phyloP scores from a whole-genome alignment of 257 asterid genomes.

The Avicennia marina region DNA sequence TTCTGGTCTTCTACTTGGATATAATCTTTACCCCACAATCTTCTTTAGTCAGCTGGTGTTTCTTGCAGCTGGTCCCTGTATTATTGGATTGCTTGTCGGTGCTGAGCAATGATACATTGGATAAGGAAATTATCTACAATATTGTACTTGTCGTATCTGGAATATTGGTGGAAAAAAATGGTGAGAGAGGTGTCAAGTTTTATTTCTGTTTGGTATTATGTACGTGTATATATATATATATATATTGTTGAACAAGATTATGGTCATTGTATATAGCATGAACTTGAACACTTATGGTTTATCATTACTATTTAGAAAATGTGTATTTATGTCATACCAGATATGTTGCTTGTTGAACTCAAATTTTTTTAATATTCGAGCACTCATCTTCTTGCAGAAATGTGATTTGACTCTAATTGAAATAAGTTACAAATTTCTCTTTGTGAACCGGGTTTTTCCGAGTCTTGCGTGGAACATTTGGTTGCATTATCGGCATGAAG shows the following conservation, averaged over 20 bases:
- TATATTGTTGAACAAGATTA: slow-evolving; percentile 5
- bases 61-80: slow-evolving; percentile 71
- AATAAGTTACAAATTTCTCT: no score
- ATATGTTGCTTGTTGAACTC: no score
- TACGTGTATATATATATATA: no score
- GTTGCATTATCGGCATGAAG: no score
- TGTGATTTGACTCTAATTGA: no score
- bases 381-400: no score
- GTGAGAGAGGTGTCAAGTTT: slow-evolving; percentile 34
- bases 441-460: no score
- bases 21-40: slow-evolving; percentile 1
- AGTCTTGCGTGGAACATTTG: no score
- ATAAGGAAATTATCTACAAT: slow-evolving; percentile 63
- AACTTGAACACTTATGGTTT: not conserved
- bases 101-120: slow-evolving; percentile 43
- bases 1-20: not conserved
- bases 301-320: no score
- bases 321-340: no score
- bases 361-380: no score
- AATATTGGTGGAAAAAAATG: slow-evolving; percentile 65
- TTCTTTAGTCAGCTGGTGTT: slow-evolving; percentile 21
- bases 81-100: slow-evolving; percentile 60
- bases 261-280: not conserved
- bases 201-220: slow-evolving; percentile 3
- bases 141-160: slow-evolving; percentile 72